Base-by-base conservation (phyloP, 1,284 basidiomycete species). In the Apiotrichum veenhuisii region DNA sequence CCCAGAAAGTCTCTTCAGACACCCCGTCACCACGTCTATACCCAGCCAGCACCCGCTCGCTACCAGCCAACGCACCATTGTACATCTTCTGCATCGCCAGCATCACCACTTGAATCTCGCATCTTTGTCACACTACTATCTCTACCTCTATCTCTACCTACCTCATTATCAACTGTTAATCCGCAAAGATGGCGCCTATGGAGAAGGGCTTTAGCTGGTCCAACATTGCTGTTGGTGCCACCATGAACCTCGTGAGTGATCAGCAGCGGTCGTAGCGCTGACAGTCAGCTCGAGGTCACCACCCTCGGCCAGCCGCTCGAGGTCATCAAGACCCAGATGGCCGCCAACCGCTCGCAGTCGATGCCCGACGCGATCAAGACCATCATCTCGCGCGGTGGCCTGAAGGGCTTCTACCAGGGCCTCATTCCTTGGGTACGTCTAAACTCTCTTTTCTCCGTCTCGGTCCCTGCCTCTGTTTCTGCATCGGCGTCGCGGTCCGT, bases 311-410 rank as follows among this genome's bases (percentile, higher is more conserved):
- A 99, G 80, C 96, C 96, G 20, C 82, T 99, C 55, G 96, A 99
- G 80, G 96, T 99, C 42, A 79, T 98, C 71, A 99, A 99, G 81
- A 99, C 96, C 14, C 94, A 97, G 74, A 96, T 97, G 93, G 93
- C 93, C 54, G 91, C 91, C 50, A 92, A 93, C 80, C 85, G 93
- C 60, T 85, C 83, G 15, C 91, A 98, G 76, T 82, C 87, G 15
- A 97, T 99, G 93, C 67, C 81, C 58, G 85, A 93, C 73, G 95
- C 96, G 11, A 82, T 91, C 68, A 81, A 82, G 65, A 87, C 87
- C 7, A 91, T 98, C 58, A 95, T 91, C 88, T 84, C 86, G 67
- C 87, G 96, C 64, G 96, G 96, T 65, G 93, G 95, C 63, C 77
- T 89, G 55, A 74, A 81, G 41, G 96, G 96, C 45, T 94, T 97